phyloP scores from a whole-genome alignment of 2,329 filamentous ascomycete species.

The Aspergillus sp. region DNA sequence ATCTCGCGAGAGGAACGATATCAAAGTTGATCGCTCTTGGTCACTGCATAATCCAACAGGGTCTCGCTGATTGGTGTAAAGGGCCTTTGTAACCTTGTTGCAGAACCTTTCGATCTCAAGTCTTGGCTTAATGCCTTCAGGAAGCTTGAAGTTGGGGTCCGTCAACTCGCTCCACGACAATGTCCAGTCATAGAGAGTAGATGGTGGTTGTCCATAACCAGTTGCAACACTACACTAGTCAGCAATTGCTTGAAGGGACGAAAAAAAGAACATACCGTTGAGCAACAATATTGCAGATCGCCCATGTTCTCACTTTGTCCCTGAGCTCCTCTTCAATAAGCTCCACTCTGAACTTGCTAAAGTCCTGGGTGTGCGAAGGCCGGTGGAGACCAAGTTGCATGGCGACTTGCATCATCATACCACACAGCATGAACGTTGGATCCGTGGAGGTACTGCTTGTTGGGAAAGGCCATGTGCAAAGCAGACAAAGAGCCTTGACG shows the following conservation, averaged over 20 bases:
- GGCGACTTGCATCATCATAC: conserved; percentile 62
- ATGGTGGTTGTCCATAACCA: conserved; percentile 61
- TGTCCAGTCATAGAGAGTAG: conserved; percentile 56
- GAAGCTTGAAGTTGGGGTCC: conserved; percentile 44
- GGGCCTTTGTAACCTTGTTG: conserved; percentile 49
- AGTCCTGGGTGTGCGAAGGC: conserved; percentile 56
- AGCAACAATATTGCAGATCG: conserved; percentile 60
- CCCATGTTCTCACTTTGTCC: conserved; percentile 61
- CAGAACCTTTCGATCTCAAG: conserved; percentile 54
- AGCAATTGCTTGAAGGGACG: not conserved
- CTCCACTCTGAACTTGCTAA: conserved; percentile 46
- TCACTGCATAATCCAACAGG: conserved; percentile 46
- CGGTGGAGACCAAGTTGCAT: conserved; percentile 61
- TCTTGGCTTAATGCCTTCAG: conserved; percentile 45
- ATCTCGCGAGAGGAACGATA: conserved; percentile 41
- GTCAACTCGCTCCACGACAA: conserved; percentile 39
- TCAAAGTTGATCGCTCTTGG: conserved; percentile 38
- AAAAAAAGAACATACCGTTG: conserved; percentile 46
- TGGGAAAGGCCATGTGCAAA: conserved; percentile 61
- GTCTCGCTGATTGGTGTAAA: conserved; percentile 52
- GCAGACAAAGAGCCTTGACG: conserved; percentile 56
- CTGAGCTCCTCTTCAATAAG: conserved; percentile 56
- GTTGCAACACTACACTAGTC: conserved; percentile 49
- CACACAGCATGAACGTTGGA: conserved; percentile 59
- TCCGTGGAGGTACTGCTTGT: conserved; percentile 58